Base-by-base conservation (phyloP, 768 basidiomycete species). In the Psilocybe cubensis region DNA sequence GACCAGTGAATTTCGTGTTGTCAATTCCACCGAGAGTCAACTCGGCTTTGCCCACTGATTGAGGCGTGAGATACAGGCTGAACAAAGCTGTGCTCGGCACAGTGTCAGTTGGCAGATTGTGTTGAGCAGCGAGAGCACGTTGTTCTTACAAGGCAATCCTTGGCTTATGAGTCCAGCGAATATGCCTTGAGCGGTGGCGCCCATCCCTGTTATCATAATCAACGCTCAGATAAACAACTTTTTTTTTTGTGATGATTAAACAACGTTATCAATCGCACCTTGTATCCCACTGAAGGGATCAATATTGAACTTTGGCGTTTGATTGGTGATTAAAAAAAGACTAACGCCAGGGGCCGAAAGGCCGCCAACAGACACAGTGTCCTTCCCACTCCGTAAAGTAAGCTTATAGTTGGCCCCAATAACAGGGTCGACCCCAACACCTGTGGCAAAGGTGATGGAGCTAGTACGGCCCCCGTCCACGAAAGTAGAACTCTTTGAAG, bases 221-320 rank as follows among this genome's bases (percentile, higher is more conserved):
- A 24, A 11, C 20, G 9, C 44, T 43, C 41, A 43, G 52, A 24
- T 40, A 45, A 47, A 38, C 41, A 28, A 14, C 41, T 20, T 12
- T 20, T n/a, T n/a, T n/a, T n/a, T n/a, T n/a, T n/a, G n/a, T 25
- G 48, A 45, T 45, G 27, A 58, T 4, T 44, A 9, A 28, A 53
- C 38, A 23, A 57, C 17, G 46, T 33, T 29, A 29, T 27, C 1
- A 40, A 29, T 38, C 70, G 44, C 50, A 78, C 80, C 83, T 68
- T 81, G 79, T 51, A 84, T 84, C 3, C 82, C 83, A 58, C 78
- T 79, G 76, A 82, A 84, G 6, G 82, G 83, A 68, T 85, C 79
- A 17, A 80, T 76, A 47, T 74, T 69, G 67, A 85, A 85, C 28
- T 74, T 73, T 1, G 76, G 69, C 0, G 83, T 85, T 68, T 85